Percentiles rank a stretch among this genome's conserved stretches.
Conservation (phyloP, 805 yeast genomes). For the Candida insectorum region DNA sequence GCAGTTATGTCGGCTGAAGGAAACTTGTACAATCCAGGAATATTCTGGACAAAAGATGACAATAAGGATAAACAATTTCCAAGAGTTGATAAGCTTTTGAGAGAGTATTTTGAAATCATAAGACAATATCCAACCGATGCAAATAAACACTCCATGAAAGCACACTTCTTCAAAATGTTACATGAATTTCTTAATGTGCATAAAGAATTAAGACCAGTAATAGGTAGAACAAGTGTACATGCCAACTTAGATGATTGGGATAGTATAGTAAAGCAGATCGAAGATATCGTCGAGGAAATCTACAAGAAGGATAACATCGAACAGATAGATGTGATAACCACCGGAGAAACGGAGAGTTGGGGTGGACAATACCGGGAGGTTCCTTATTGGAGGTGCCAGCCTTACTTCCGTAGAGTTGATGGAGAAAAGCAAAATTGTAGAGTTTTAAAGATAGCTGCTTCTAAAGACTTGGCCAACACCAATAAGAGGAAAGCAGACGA, state of each 20-base stretch:
- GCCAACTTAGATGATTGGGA: slow-evolving; percentile 42
- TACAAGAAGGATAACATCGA: slow-evolving; percentile 50
- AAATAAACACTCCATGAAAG: slow-evolving; percentile 78
- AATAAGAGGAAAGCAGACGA: slow-evolving; percentile 5
- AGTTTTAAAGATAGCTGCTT: slow-evolving; percentile 37
- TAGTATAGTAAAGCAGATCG: slow-evolving; percentile 59
- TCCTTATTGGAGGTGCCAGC: slow-evolving; percentile 97
- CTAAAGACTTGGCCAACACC: slow-evolving; percentile 9
- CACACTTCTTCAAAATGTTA: slow-evolving; percentile 85
- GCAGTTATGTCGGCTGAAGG: slow-evolving; percentile 99
- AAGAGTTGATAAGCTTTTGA: slow-evolving; percentile 73
- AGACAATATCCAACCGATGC: slow-evolving; percentile 47
- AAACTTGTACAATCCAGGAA: slow-evolving; percentile 88
- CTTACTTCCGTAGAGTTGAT: slow-evolving; percentile 85
- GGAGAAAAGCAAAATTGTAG: slow-evolving; percentile 54
- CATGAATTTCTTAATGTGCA: slow-evolving; percentile 77
- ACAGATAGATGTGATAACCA: slow-evolving; percentile 51
- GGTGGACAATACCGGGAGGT: slow-evolving; percentile 78
- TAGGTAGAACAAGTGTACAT: slow-evolving; percentile 53
- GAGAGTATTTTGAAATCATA: slow-evolving; percentile 88
- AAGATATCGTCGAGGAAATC: slow-evolving; percentile 57
- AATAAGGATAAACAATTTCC: slow-evolving; percentile 70
- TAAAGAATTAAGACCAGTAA: slow-evolving; percentile 70
- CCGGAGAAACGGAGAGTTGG: slow-evolving; percentile 60
- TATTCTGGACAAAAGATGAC: slow-evolving; percentile 57